Percentiles rank a stretch among this genome's conserved stretches.
phyloP scores from a whole-genome alignment of 2,329 filamentous ascomycete species.

The Epichloe gansuensis region DNA sequence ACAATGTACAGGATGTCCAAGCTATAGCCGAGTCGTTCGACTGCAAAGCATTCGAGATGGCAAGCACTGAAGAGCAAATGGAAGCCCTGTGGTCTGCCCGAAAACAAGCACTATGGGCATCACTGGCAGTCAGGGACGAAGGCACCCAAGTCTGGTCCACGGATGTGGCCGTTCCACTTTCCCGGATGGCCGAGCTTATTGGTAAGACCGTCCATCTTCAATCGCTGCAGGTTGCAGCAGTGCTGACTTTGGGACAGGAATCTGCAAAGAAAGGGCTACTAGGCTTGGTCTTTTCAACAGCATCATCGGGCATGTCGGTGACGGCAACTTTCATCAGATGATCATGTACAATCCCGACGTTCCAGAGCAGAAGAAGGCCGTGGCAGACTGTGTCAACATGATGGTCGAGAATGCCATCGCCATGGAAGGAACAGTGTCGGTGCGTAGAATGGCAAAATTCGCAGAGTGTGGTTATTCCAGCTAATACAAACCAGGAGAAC shows the following conservation, averaged over 20 bases:
- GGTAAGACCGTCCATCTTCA: conserved; percentile 11
- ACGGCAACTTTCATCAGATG: conserved; percentile 61
- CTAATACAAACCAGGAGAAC: conserved; percentile 34
- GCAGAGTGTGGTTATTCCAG: background rate
- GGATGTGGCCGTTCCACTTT: conserved; percentile 69
- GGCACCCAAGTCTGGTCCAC: conserved; percentile 63
- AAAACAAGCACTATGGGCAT: conserved; percentile 63
- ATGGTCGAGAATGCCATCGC: conserved; percentile 61
- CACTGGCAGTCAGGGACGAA: conserved; percentile 51
- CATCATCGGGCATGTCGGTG: conserved; percentile 63
- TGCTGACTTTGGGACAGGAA: conserved; percentile 26
- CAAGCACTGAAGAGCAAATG: conserved; percentile 50
- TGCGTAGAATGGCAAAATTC: conserved; percentile 19
- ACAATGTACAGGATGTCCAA: conserved; percentile 44
- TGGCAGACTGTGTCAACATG: conserved; percentile 48
- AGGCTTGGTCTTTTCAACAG: conserved; percentile 49
- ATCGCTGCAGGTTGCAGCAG: background rate
- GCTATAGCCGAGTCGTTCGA: conserved; percentile 36
- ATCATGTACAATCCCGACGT: conserved; percentile 33
- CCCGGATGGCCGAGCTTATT: conserved; percentile 58
- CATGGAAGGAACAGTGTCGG: conserved; percentile 58
- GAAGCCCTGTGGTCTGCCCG: conserved; percentile 62
- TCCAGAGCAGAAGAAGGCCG: conserved; percentile 40
- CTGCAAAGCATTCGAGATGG: conserved; percentile 56
- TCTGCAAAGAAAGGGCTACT: conserved; percentile 53